Conservation (phyloP, 495 filamentous ascomycete species). For the Aspergillus leporis region DNA sequence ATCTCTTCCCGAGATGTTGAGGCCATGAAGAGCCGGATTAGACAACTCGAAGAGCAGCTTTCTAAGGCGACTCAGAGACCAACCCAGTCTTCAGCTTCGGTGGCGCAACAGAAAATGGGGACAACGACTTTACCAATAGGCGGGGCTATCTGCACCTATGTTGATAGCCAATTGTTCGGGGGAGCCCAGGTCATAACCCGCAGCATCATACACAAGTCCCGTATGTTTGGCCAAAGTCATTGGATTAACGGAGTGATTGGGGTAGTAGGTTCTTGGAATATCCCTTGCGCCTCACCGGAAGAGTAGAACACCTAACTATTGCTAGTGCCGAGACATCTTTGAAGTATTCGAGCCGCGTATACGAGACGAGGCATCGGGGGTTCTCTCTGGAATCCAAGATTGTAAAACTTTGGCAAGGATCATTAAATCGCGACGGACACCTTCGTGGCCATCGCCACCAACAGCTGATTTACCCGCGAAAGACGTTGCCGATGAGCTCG, state of each 20-base stretch:
- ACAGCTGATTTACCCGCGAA: conserved; percentile 43
- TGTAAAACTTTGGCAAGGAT: conserved; percentile 49
- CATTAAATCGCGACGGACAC: conserved; percentile 44
- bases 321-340: conserved; percentile 44
- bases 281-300: not conserved
- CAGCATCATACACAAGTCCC: conserved; percentile 52
- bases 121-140: conserved; percentile 25
- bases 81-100: conserved; percentile 12
- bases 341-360: conserved; percentile 39
- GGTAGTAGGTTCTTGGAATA: conserved; percentile 33
- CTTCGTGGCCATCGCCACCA: conserved; percentile 40
- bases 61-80: conserved; percentile 19
- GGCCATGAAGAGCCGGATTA: conserved; percentile 37
- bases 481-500: conserved; percentile 39
- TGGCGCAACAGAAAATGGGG: conserved; percentile 27
- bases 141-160: conserved; percentile 30
- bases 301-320: conserved; percentile 12
- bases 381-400: conserved; percentile 31
- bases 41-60: conserved; percentile 48
- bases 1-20: conserved; percentile 36
- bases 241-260: conserved; percentile 46
- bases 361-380: conserved; percentile 38
- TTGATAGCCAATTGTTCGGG: conserved; percentile 23
- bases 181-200: conserved; percentile 30
- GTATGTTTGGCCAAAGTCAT: conserved; percentile 57